Base-by-base conservation (phyloP, 2,329 filamentous ascomycete species). In the Botrytis tulipae region DNA sequence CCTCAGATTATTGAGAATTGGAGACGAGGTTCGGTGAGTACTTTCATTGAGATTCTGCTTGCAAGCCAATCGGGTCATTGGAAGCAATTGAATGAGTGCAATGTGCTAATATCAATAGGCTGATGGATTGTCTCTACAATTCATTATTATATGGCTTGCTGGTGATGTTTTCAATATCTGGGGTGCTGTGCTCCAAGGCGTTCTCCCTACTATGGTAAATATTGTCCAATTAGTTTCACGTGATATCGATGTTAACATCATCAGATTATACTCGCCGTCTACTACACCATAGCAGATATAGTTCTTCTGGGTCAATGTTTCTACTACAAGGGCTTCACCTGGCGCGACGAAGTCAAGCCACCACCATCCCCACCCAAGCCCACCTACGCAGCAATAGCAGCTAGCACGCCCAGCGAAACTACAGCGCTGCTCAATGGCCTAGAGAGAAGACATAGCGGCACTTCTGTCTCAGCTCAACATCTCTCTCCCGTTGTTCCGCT, bases 1-100 rank as follows among this genome's bases (percentile, higher is more conserved):
- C 96, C 96, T 3, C 96, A 99, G 79, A 98, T 99, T 78, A 91
- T 97, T 78, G 94, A 97, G 80, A 98, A 98, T 81, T 98, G 97
- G 84, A 91, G 91, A 76, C 89, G 94, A 73, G 86, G 89, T 77
- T 97, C 92, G 59, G 71, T 72, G 35, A 68, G 71, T 72, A 48
- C 37, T 29, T 32, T 48, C 62, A 25, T 25, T 40, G 44, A 46
- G n/a, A 32, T 48, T 48, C 14, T 22, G 25, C n/a, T 37, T 35
- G 22, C 29, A 46, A n/a, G 22, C 16, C 32, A 22, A 42, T 44
- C 6, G 61, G 25, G 35, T 37, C 22, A 4, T 57, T 68, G 18
- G 6, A 32, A 25, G 20, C 18, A 12, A 37, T 37, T 48, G 22
- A 20, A 32, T 20, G 25, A 40, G 40, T 12, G 37, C 37, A 22